Conservation (phyloP, 1,284 basidiomycete species). For the Irpex sp. region DNA sequence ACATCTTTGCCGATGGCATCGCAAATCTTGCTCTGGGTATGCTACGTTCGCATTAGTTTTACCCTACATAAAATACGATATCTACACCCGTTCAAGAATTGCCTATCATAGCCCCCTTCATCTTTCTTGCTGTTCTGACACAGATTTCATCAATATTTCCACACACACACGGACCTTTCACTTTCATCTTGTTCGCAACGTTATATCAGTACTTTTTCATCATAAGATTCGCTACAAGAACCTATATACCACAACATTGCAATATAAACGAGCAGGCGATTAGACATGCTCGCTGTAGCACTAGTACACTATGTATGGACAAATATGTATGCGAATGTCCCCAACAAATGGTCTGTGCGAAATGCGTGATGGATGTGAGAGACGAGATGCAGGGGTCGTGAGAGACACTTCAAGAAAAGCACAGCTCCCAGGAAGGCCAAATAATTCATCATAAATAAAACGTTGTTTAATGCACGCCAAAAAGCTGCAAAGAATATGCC, state of each 20-base stretch:
- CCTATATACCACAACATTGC: not conserved
- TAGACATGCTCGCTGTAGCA: not conserved
- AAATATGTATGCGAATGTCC: too few species aligned
- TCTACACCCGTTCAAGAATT: too few species aligned
- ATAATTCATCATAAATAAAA: not conserved
- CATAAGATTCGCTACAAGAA: not conserved
- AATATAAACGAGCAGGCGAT: not conserved
- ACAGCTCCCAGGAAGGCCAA: not conserved
- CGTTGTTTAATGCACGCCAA: not conserved
- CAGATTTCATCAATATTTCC: too few species aligned
- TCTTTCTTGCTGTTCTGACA: not conserved
- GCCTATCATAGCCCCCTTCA: not conserved
- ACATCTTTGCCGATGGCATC: slow-evolving; percentile 19
- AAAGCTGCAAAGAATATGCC: not conserved
- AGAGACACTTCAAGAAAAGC: not conserved
- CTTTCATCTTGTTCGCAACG: not conserved
- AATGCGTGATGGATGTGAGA: not conserved
- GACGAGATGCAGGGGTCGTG: too few species aligned
- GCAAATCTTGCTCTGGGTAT: slow-evolving; percentile 8
- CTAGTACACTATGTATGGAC: not conserved
- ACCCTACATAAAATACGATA: too few species aligned
- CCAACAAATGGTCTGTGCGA: not conserved
- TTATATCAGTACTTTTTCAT: not conserved
- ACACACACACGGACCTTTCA: not conserved
- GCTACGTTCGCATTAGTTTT: not conserved